Base-by-base conservation (phyloP, 495 filamentous ascomycete genomes). In the Monascus purpureus region DNA sequence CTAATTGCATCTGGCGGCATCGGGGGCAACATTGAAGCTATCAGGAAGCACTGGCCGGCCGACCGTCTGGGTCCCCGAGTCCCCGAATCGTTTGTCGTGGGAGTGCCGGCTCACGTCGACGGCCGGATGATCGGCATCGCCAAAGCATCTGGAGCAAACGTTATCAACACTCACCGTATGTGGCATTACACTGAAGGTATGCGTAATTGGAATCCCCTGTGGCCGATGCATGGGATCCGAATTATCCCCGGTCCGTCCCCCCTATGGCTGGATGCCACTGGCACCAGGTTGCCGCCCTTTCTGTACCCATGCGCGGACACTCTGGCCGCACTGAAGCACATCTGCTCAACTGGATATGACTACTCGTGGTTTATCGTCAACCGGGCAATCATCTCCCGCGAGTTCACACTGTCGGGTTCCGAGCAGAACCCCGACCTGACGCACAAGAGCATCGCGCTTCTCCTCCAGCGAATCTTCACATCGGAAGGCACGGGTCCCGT, bases 121-220 rank as follows among this genome's bases (percentile, higher is more conserved):
- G 65, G 65, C 8, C 52, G 65, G 27, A 67, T 67, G 61, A 53
- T 70, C 13, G 63, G 50, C 28, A 68, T 68, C 11, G 41, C 65
- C 8, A 55, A 66, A 39, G 16, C 31, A 0, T 54, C 50, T 1
- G 65, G 65, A 7, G 65, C 61, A 2, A 43, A 55, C 25, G 33
- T 67, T 32, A 47, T 70, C 51, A 70, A 70, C 41, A 47, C 55
- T 25, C 64, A 70, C 31, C 38, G 65, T 4, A 68, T 68, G 64
- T 68, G 65, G 65, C 64, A 68, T 37, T 70, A 70, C 39, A 70
- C 64, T 7, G 65, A 70, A 35, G 65, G 65, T 0, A 41, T 69
- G 8, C 53, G 58, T 26, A 69, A 69, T 39, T 69, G 64, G 63
- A 39, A 65, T 23, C 50, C 61, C 19, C 67, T 69, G 37, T 69